phyloP scores from a whole-genome alignment of 306 rosid species.

The Pterocarpus macrocarpus region DNA sequence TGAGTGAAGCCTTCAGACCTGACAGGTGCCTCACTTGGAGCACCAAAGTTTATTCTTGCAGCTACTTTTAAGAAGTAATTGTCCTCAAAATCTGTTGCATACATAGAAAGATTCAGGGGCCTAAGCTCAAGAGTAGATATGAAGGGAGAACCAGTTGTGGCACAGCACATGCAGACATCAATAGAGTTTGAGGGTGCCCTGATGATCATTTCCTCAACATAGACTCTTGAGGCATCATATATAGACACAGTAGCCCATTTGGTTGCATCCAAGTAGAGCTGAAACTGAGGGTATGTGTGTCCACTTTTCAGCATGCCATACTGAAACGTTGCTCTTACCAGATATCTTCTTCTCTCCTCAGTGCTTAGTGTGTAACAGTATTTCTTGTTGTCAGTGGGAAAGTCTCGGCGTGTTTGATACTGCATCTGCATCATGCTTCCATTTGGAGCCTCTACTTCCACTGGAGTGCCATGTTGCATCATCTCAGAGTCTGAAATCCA shows the following conservation, averaged over 20 bases:
- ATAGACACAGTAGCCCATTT: constrained; percentile 83
- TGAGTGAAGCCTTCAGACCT: constrained; percentile 51
- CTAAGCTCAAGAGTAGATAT: constrained; percentile 87
- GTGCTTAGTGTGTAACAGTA: constrained; percentile 72
- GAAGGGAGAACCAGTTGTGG: constrained; percentile 86
- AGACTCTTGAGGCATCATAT: constrained; percentile 70
- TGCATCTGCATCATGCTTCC: constrained; percentile 52
- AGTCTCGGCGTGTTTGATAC: constrained; percentile 68
- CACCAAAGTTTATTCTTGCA: constrained; percentile 89
- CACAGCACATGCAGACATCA: constrained; percentile 83
- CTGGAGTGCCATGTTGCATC: constrained; percentile 62
- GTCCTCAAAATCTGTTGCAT: constrained; percentile 86
- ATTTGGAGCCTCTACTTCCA: constrained; percentile 60
- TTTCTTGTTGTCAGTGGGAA: constrained; percentile 69
- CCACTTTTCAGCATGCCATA: constrained; percentile 71
- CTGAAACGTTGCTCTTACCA: constrained; percentile 76
- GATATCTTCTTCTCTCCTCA: constrained; percentile 68
- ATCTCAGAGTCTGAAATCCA: constrained; percentile 72
- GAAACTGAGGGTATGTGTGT: constrained; percentile 86
- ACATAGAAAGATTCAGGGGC: constrained; percentile 88
- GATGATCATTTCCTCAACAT: constrained; percentile 78
- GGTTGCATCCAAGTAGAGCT: constrained; percentile 82
- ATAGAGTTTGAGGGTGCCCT: constrained; percentile 79
- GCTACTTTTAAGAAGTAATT: constrained; percentile 76
- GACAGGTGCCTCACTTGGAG: constrained; percentile 64